Base-by-base conservation (phyloP, 441 rosid genomes). In the Erysimum cheiri region DNA sequence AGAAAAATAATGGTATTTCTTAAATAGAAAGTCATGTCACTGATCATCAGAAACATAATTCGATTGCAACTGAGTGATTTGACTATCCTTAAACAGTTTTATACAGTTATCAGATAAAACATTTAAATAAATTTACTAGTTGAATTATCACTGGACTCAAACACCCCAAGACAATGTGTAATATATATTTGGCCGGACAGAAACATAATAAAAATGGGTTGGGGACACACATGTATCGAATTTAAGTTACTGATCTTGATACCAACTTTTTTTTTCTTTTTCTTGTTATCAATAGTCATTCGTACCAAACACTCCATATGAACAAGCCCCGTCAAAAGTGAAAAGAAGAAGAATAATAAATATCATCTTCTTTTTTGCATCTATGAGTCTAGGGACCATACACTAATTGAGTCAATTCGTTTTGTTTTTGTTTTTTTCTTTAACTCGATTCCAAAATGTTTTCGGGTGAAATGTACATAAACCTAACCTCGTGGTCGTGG, bases 311-410 rank as follows among this genome's bases (percentile, higher is more conserved):
- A 64, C 33, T 72, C 53, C 44, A 56, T 47, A 57, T 19, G 50
- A 33, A 54, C 24, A 55, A 46, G 40, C 50, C 47, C 12, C 12
- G 50, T 65, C 29, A 48, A 48, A 72, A 48, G 7, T n/a, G n/a
- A n/a, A n/a, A n/a, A 32, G 13, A 31, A 8, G 2, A 11, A 33
- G 29, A 48, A 67, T 35, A 60, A 67, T 40, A 60, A 15, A 53
- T 43, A 41, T 29, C 56, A 26, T 28, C 39, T 60, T 72, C 35
- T 29, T 58, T 63, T 55, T 14, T 72, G 46, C 67, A 39, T 66
- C 59, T 66, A 15, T 64, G 56, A 44, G 64, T 12, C 1, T 11
- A 40, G 13, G 70, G 77, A 73, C 72, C 77, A 73, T 32, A 5
- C 72, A 66, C 50, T 12, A 39, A 11, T 14, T 3, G 11, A 73